Evolutionary conservation across 2,329 filamentous ascomycete genomes (phyloP).

Genomic region (Penicillium hordei): DNA sequence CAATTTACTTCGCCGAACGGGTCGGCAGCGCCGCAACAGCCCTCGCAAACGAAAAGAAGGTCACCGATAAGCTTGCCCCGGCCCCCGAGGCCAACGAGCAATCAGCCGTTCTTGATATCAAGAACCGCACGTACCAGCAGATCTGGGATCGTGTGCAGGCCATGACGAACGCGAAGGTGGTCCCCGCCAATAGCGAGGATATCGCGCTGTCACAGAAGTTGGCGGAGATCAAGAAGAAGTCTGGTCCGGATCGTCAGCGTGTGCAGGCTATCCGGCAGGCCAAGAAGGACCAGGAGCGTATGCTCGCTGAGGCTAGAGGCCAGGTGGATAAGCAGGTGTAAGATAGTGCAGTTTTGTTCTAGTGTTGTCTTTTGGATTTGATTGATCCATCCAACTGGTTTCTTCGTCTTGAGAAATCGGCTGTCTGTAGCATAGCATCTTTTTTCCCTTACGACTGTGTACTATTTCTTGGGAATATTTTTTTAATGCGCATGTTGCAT

Average conservation of each 20-base stretch:
- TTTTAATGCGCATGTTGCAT: constrained; percentile 12
- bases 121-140: constrained; percentile 39
- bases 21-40: constrained; percentile 30
- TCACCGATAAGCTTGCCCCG: constrained; percentile 38
- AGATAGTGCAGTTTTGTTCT: constrained; percentile 12
- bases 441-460: constrained; percentile 21
- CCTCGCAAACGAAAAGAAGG: constrained; percentile 23
- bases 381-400: constrained; percentile 14
- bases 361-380: constrained; percentile 9
- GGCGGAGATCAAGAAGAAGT: constrained; percentile 35
- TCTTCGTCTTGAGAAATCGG: constrained; percentile 8
- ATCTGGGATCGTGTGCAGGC: constrained; percentile 47
- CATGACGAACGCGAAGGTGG: constrained; percentile 42
- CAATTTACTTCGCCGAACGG: constrained; percentile 44
- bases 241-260: constrained; percentile 41
- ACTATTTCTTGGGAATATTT: constrained; percentile 26
- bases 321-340: constrained; percentile 44
- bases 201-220: constrained; percentile 37
- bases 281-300: constrained; percentile 47
- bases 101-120: constrained; percentile 40
- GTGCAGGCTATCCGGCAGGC: constrained; percentile 43
- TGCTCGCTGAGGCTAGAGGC: constrained; percentile 46
- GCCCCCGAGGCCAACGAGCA: constrained; percentile 33
- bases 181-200: constrained; percentile 37
- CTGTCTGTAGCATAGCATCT: constrained; percentile 30